Evolutionary conservation across 2,329 filamentous ascomycete genomes (phyloP).

Genomic region (Reticulascus tulasneorum): DNA sequence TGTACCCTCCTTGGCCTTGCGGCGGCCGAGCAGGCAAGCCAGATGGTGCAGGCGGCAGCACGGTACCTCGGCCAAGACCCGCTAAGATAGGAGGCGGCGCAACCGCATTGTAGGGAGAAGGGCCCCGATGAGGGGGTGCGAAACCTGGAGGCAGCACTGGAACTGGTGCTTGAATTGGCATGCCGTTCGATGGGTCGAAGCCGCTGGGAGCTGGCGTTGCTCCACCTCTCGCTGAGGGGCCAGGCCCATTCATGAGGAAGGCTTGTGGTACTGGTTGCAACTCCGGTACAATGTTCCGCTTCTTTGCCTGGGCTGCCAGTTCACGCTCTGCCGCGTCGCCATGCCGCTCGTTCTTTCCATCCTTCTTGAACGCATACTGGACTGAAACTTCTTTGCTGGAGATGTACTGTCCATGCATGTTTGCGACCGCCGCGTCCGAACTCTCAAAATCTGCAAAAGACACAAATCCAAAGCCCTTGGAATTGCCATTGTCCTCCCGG

Average conservation of each 20-base stretch:
- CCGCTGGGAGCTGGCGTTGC: constrained; percentile 20
- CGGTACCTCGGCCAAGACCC: constrained; percentile 20
- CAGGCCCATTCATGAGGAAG: constrained; percentile 50
- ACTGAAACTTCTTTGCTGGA: constrained; percentile 96
- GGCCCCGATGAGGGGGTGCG: constrained; percentile 29
- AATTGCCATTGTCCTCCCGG: constrained; percentile 80
- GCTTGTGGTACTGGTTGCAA: constrained; percentile 71
- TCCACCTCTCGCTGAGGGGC: constrained; percentile 20
- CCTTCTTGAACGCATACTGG: constrained; percentile 99
- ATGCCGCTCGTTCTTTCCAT: constrained; percentile 93
- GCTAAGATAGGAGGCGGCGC: constrained; percentile 9
- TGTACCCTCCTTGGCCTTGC: constrained; percentile 39
- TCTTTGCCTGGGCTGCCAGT: constrained; percentile 87
- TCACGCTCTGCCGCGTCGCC: constrained; percentile 91
- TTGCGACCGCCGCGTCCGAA: constrained; percentile 83
- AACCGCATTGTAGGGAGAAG: constrained; percentile 27
- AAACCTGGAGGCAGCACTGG: constrained; percentile 31
- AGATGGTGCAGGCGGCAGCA: constrained; percentile 44
- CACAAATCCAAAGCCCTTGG: constrained; percentile 95
- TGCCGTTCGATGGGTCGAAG: constrained; percentile 29
- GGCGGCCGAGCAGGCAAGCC: constrained; percentile 49
- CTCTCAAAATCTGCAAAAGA: constrained; percentile 91
- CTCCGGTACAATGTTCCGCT: constrained; percentile 85
- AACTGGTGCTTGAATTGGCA: constrained; percentile 15
- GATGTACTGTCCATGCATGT: constrained; percentile 94